Base-by-base conservation (phyloP, 257 asterid genomes). In the Solanum ossicruentum region DNA sequence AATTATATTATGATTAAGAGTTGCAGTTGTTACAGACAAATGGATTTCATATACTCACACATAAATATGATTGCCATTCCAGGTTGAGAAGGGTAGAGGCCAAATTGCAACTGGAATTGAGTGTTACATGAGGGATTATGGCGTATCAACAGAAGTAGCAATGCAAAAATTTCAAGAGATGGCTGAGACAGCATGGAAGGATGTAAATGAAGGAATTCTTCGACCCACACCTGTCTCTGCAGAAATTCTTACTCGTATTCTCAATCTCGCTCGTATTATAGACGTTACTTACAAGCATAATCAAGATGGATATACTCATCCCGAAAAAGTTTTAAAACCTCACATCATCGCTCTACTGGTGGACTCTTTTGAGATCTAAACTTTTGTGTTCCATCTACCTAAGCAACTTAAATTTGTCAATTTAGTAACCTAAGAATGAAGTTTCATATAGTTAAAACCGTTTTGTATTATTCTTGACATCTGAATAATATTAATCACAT, bases 131-230 rank as follows among this genome's bases (percentile, higher is more conserved):
- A 83, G 90, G 12, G 87, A 90, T 0, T 58, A 89, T 21, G 85
- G 83, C 6, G 91, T 90, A 2, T 21, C 87, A 0, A 83, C 85
- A 49, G 84, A 87, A 85, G 95, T 85, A 12, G 93, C 95, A 12
- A 84, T 85, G 88, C 49, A 83, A n/a, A 84, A 89, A 70, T 80
- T 91, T 2, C 81, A 58, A 0, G 84, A 75, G 1, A 88, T 90
- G 32, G 89, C 84, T 6, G 89, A 86, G 70, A 70, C 78, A 70
- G 91, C 93, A 5, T 92, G 96, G 96, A 91, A 90, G 72, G 93
- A 89, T 41, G 86, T 89, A 0, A 92, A 91, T 84, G 93, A 87
- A 15, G 95, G 90, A 70, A 72, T 49, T 3, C 63, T 80, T 12
- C 84, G 72, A 77, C 89, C 88, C 32, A 70, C 83, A 1, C 9